These are phyloP conservation scores for Candida cerambycidarum DNA, from an alignment of 805 yeast genomes.

Conservation along the genomic window DNA sequence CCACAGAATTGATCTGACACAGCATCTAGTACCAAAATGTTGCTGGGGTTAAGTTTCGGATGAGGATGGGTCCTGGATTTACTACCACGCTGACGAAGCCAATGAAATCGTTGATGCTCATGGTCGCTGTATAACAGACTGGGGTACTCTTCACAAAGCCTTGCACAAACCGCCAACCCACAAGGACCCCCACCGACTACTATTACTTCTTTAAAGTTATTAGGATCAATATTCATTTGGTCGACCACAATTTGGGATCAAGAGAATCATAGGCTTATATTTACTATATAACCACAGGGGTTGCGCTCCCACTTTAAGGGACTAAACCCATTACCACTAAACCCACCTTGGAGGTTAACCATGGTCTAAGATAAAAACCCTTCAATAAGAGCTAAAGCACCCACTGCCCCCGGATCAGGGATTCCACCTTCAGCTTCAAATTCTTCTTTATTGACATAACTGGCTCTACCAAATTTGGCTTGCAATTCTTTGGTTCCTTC, in stretches of 20 bases:
- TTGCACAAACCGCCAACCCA: constrained; percentile 41
- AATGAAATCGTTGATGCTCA: constrained; percentile 47
- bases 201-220: constrained; percentile 33
- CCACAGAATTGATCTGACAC: constrained; percentile 33
- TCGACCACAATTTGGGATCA: no score
- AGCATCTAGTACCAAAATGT: constrained; percentile 39
- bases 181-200: constrained; percentile 50
- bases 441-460: constrained; percentile 72
- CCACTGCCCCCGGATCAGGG: constrained; percentile 96
- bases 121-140: constrained; percentile 46
- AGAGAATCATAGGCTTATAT: not conserved
- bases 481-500: constrained; percentile 68
- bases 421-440: constrained; percentile 64
- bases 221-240: constrained; percentile 11
- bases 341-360: not conserved
- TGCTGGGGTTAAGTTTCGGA: constrained; percentile 20
- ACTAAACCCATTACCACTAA: no score
- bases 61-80: constrained; percentile 2
- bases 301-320: no score
- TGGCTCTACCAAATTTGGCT: constrained; percentile 92
- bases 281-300: not conserved
- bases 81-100: constrained; percentile 36
- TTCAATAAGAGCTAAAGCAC: constrained; percentile 61
- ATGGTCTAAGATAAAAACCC: no score
- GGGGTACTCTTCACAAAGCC: constrained; percentile 44